These are phyloP conservation scores for Effrenium voratum DNA, from an alignment of 73 alveolate genomes.

Conservation along the genomic window DNA sequence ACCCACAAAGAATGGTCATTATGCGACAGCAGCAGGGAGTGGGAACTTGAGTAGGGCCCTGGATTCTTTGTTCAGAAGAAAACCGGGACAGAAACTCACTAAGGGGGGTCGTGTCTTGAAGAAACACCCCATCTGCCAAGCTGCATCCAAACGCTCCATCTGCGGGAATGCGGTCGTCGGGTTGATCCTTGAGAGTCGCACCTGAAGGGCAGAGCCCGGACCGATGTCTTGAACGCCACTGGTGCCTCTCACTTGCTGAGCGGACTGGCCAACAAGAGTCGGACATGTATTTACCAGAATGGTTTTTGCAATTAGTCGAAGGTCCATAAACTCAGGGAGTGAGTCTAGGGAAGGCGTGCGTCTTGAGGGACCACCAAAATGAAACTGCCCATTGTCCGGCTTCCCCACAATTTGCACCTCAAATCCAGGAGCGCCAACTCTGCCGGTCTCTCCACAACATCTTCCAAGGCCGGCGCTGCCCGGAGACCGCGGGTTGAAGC, in stretches of 20 bases:
- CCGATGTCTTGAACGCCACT: too few relatives aligned
- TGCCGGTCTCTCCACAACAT: not conserved
- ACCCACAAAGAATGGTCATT: too few relatives aligned
- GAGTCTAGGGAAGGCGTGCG: not conserved
- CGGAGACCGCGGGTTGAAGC: slow-evolving; percentile 61
- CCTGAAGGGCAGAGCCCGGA: not conserved
- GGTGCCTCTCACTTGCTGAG: too few relatives aligned
- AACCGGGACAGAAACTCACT: too few relatives aligned
- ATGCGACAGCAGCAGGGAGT: too few relatives aligned
- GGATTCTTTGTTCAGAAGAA: too few relatives aligned
- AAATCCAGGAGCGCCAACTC: not conserved
- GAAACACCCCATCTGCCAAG: too few relatives aligned
- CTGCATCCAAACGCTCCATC: slow-evolving; percentile 75
- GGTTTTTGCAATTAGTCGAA: not conserved
- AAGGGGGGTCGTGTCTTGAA: too few relatives aligned
- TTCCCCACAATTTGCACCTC: not conserved
- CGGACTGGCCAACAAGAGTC: not conserved
- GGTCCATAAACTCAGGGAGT: not conserved
- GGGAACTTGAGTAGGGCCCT: too few relatives aligned
- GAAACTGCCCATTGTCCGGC: not conserved
- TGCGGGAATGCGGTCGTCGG: slow-evolving; percentile 65
- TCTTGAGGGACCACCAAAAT: too few relatives aligned
- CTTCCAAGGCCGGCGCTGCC: not conserved
- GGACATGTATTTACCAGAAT: not conserved
- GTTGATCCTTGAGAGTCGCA: slow-evolving; percentile 68